A percentile compares a stretch with the other conserved stretches of the same genome.
phyloP scores from a whole-genome alignment of 2,329 filamentous ascomycete species.

The Zymoseptoria crescenta region DNA sequence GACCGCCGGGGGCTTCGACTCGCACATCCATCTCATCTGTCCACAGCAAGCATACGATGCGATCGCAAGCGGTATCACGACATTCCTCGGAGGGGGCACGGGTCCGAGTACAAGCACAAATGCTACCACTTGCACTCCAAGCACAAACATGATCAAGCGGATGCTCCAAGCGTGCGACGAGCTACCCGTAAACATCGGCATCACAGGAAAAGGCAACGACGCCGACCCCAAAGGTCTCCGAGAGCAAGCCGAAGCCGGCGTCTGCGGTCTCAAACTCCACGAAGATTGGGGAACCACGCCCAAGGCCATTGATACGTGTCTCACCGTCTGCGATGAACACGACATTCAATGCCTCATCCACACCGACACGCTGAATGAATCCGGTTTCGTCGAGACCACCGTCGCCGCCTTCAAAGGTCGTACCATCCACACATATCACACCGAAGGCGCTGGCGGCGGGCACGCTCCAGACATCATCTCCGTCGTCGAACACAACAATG shows the following conservation, averaged over 20 bases:
- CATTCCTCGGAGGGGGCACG: constrained; percentile 82
- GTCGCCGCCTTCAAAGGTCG: constrained; percentile 76
- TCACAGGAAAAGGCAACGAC: constrained; percentile 93
- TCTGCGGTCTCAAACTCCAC: constrained; percentile 85
- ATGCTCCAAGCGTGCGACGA: constrained; percentile 84
- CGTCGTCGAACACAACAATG: constrained; percentile 81
- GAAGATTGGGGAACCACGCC: constrained; percentile 95
- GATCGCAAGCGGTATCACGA: constrained; percentile 78
- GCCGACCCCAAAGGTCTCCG: constrained; percentile 60
- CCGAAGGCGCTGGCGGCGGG: constrained; percentile 87
- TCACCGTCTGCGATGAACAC: constrained; percentile 72
- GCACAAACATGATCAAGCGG: constrained; percentile 70
- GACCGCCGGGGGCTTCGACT: constrained; percentile 82
- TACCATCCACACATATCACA: constrained; percentile 94
- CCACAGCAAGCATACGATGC: constrained; percentile 84
- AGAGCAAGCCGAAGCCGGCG: constrained; percentile 75
- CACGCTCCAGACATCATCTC: constrained; percentile 95
- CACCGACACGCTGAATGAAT: constrained; percentile 93
- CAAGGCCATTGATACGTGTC: constrained; percentile 80
- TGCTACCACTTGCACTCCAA: constrained; percentile 89
- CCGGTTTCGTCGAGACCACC: constrained; percentile 91
- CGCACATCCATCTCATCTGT: constrained; percentile 91
- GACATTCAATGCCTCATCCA: constrained; percentile 93
- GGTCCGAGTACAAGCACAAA: constrained; percentile 88
- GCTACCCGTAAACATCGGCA: constrained; percentile 78